Evolutionary conservation across 441 rosid genomes (phyloP), one percentile per base, ranked within the genome.

Genomic region (Croton setiger): DNA sequence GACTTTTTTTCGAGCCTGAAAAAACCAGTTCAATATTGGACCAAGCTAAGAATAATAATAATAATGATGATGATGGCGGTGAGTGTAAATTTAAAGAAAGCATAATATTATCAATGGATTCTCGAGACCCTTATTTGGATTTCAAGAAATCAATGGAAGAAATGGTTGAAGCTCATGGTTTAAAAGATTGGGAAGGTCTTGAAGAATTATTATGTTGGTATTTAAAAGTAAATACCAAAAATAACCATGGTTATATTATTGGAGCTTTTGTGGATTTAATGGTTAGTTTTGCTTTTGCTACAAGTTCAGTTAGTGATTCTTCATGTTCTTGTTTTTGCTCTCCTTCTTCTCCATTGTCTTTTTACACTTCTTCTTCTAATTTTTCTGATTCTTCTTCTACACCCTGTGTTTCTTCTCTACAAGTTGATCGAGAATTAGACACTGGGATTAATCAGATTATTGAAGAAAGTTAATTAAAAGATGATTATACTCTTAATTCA

Each of bases 121-220:
- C 99, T 37, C 63, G 63, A 64, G 78, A 90, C 74, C 89, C 87
- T 51, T 80, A 53, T 56, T 53, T 47, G 9, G 98, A 93, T 75
- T 93, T 91, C 85, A 77, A 83, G 76, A 79, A 75, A 66, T 93
- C 98, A 59, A 86, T 90, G 99, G 94, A 82, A 72, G 98, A 94
- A 72, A 84, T 94, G 98, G 94, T 90, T 67, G 86, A 82, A 67
- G 87, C 92, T 67, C 82, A 90, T 66, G 79, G 83, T 10, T 64
- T 82, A 31, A 74, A 79, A 75, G 83, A 79, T 60, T 86, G 92
- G 93, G 84, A 76, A 58, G 69, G 71, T 64, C 80, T 90, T 52
- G 91, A 91, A 69, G 79, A 82, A 62, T 92, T 93, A 53, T 68
- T 93, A 52, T 66, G 73, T 15, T 84, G 92, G 70, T 93, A 85